These are phyloP conservation scores for Knoxdaviesia capensis DNA, from an alignment of 2,329 filamentous ascomycete species.

Conservation along the genomic window DNA sequence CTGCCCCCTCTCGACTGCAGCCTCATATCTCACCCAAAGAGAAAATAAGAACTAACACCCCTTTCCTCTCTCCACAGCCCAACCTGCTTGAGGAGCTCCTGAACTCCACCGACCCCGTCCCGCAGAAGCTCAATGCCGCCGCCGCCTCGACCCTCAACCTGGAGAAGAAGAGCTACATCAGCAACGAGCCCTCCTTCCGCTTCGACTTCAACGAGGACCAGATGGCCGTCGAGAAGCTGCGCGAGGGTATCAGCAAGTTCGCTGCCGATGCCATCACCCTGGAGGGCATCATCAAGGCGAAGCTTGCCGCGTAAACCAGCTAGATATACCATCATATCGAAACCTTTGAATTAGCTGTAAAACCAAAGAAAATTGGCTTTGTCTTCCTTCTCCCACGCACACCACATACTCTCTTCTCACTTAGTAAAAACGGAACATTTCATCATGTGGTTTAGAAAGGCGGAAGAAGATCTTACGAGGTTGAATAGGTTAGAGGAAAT, in stretches of 20 bases:
- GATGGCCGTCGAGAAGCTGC: constrained; percentile 98
- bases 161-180: constrained; percentile 78
- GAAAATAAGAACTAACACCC: constrained; percentile 5
- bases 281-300: constrained; percentile 78
- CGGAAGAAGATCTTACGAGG: too few species aligned
- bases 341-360: background rate
- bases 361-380: background rate
- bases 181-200: constrained; percentile 77
- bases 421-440: too few species aligned
- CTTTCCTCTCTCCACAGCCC: constrained; percentile 31
- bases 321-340: background rate
- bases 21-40: constrained; percentile 1
- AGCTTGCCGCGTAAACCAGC: constrained; percentile 38
- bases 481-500: too few species aligned
- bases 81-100: constrained; percentile 84
- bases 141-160: constrained; percentile 50
- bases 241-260: constrained; percentile 98
- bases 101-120: constrained; percentile 63
- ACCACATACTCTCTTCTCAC: too few species aligned
- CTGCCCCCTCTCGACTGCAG: background rate
- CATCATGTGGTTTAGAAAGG: too few species aligned
- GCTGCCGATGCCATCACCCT: constrained; percentile 87
- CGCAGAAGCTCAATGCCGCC: constrained; percentile 75
- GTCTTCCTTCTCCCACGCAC: background rate
- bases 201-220: constrained; percentile 99